Evolutionary conservation across 2,329 filamentous ascomycete species (phyloP), one percentile per base, ranked within the genome.

Genomic region (Paraphoma sp.): DNA sequence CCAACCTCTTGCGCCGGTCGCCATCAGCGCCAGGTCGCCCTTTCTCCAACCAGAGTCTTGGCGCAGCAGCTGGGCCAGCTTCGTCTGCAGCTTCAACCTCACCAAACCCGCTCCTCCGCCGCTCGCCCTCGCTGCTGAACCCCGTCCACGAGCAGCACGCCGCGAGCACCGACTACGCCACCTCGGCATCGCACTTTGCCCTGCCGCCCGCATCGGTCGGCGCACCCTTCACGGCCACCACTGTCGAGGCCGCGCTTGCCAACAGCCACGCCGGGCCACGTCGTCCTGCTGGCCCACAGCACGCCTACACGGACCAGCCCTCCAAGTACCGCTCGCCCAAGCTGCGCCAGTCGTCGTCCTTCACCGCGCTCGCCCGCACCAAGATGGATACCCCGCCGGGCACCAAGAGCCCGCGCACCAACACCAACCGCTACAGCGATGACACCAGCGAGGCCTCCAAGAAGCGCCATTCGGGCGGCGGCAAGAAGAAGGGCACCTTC

Each of bases 301-400:
- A 70, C 68, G 58, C 72, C 18, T 58, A 67, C 44, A 73, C 70
- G 23, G 70, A 72, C 58, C 63, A 60, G 51, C 57, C 53, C 47
- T 48, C 64, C 48, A 57, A 59, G 41, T 61, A 61, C 54, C 56
- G 45, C 49, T 59, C 68, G 29, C 72, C 71, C 48, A 70, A 66
- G 53, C 76, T 80, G 53, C 70, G 75, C 59, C 72, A 80, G 67
- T 76, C 76, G 51, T 74, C 77, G 60, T 79, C 77, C 68, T 75
- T 80, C 69, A 75, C 72, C 42, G 74, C 75, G 42, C 73, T 78
- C 62, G 76, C 76, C 61, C 72, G 75, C 63, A 36, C 3, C 33
- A 78, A 71, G 60, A 81, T 81, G 79, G 79, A 81, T 47, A 71
- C 74, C 54, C 73, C 75, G 56, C 74, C 75, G 45, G 69, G 71